Evolutionary conservation across 2,329 filamentous ascomycete species (phyloP).

Genomic region (Didymella exigua): DNA sequence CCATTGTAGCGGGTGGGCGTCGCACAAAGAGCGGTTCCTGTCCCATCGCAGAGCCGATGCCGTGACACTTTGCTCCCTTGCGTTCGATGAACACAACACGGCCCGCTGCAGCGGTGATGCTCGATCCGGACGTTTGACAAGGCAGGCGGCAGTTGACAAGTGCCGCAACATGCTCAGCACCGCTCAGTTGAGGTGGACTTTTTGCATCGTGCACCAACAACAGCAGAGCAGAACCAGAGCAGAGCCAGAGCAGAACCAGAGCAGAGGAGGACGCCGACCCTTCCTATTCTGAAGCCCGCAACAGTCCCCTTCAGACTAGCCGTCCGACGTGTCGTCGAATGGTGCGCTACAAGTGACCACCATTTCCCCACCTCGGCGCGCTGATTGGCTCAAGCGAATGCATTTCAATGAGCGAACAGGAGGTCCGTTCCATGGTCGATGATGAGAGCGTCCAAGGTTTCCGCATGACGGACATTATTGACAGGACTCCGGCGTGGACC

Average conservation of each 20-base stretch:
- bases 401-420: slow-evolving; percentile 10
- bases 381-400: neutral
- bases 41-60: slow-evolving; percentile 5
- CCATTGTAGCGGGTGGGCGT: slow-evolving; percentile 3
- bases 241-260: neutral
- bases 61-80: slow-evolving; percentile 12
- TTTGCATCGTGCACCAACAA: neutral
- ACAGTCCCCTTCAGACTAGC: neutral
- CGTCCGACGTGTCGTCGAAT: neutral
- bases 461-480: slow-evolving; percentile 14
- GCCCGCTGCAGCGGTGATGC: slow-evolving; percentile 2
- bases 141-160: neutral
- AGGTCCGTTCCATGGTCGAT: slow-evolving; percentile 9
- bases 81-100: slow-evolving; percentile 13
- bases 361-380: neutral
- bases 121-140: neutral
- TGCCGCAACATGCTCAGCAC: neutral
- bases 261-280: neutral
- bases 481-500: slow-evolving; percentile 10
- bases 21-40: slow-evolving; percentile 13
- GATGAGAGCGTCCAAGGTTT: slow-evolving; percentile 7
- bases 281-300: too few relatives aligned
- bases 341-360: neutral
- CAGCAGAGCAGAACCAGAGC: neutral
- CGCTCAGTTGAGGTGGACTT: neutral